Conservation (phyloP, 495 filamentous ascomycete species). For the Podospora fimiseda region DNA sequence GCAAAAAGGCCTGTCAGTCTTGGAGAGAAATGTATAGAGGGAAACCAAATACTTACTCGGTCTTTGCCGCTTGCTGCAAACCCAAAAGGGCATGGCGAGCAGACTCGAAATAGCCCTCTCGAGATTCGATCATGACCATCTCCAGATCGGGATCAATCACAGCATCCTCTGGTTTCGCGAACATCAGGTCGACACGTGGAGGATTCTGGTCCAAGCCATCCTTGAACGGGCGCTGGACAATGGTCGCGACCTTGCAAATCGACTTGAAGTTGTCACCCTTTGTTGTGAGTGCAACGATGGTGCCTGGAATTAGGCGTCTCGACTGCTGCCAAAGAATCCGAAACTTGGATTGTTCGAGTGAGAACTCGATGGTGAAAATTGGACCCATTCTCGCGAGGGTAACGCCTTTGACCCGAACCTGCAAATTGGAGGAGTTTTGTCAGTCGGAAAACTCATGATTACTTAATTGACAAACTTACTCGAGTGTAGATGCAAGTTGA, state of each 20-base stretch:
- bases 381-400: slow-evolving; percentile 58
- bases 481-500: slow-evolving; percentile 66
- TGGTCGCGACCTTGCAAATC: slow-evolving; percentile 62
- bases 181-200: slow-evolving; percentile 71
- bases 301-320: slow-evolving; percentile 62
- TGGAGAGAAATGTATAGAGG: not conserved
- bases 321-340: slow-evolving; percentile 73
- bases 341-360: slow-evolving; percentile 56
- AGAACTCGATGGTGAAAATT: slow-evolving; percentile 64
- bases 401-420: slow-evolving; percentile 63
- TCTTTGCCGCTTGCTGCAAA: slow-evolving; percentile 61
- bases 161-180: slow-evolving; percentile 52
- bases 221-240: slow-evolving; percentile 61
- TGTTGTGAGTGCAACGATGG: slow-evolving; percentile 64
- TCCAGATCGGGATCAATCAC: slow-evolving; percentile 62
- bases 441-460: not conserved
- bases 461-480: slow-evolving; percentile 35
- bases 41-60: slow-evolving; percentile 43
- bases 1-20: not conserved
- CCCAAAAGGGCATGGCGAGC: slow-evolving; percentile 63
- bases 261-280: slow-evolving; percentile 55
- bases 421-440: not conserved
- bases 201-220: slow-evolving; percentile 56
- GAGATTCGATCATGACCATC: slow-evolving; percentile 73
- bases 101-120: slow-evolving; percentile 67